Conservation (phyloP, 495 filamentous ascomycete species). For the Trichoderma erinaceum region DNA sequence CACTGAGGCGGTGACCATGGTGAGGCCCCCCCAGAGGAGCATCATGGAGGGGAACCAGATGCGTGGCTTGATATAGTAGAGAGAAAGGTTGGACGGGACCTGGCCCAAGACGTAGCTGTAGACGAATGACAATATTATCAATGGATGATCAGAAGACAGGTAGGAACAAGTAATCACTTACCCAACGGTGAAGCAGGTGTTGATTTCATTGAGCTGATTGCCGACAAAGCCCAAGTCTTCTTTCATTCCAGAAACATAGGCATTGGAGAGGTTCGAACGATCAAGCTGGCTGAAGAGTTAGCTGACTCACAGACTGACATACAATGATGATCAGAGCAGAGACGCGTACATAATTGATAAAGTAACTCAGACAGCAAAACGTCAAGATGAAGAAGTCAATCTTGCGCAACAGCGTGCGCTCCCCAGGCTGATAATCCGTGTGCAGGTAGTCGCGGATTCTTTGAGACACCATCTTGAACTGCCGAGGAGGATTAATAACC, state of each 20-base stretch:
- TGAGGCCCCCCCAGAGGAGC: conserved; percentile 54
- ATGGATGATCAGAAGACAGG: neutral
- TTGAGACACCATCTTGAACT: neutral
- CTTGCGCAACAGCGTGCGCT: conserved; percentile 46
- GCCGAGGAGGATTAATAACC: neutral
- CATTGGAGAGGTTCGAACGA: conserved; percentile 54
- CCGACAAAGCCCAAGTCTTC: conserved; percentile 53
- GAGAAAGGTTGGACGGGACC: conserved; percentile 54
- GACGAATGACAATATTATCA: conserved; percentile 22
- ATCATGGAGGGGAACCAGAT: conserved; percentile 57
- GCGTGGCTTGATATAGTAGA: conserved; percentile 51
- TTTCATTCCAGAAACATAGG: conserved; percentile 63
- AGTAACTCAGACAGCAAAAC: conserved; percentile 7
- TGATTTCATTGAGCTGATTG: conserved; percentile 54
- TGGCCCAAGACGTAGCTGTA: conserved; percentile 42
- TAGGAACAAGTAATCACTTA: neutral
- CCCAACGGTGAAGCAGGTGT: conserved; percentile 44
- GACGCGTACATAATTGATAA: conserved; percentile 3
- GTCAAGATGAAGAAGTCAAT: conserved; percentile 60
- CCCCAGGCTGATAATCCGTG: conserved; percentile 33
- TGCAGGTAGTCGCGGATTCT: conserved; percentile 29
- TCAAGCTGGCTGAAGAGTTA: conserved; percentile 34
- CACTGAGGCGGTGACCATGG: conserved; percentile 45
- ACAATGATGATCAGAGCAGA: neutral
- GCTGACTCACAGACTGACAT: neutral